Percentiles rank a stretch among this genome's conserved stretches.
Evolutionary conservation across 306 rosid species (phyloP).

Genomic region (Pachyrhizus erosus): DNA sequence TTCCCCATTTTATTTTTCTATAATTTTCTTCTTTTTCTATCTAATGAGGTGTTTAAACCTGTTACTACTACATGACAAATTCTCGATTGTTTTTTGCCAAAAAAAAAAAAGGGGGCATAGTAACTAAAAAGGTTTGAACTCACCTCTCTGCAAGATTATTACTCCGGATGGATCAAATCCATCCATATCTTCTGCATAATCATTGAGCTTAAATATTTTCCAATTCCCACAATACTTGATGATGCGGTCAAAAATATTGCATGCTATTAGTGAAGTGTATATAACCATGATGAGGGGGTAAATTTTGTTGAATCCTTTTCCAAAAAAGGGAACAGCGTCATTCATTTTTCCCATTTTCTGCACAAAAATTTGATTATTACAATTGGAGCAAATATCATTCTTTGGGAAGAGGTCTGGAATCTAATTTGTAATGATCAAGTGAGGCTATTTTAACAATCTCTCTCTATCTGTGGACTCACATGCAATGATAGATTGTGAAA

Average conservation of each 20-base stretch:
- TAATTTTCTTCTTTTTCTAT: neutral
- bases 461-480: too few species aligned
- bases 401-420: slow-evolving; percentile 3
- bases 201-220: slow-evolving; percentile 69
- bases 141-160: slow-evolving; percentile 84
- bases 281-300: slow-evolving; percentile 95
- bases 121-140: slow-evolving; percentile 30
- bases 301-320: slow-evolving; percentile 83
- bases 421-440: neutral
- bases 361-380: slow-evolving; percentile 41
- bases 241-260: slow-evolving; percentile 76
- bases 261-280: slow-evolving; percentile 79
- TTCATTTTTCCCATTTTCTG: slow-evolving; percentile 97
- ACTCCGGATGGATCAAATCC: slow-evolving; percentile 94
- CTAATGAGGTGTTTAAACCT: neutral
- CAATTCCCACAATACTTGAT: slow-evolving; percentile 77
- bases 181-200: slow-evolving; percentile 80
- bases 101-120: neutral
- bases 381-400: slow-evolving; percentile 27
- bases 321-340: slow-evolving; percentile 92
- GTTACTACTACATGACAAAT: neutral
- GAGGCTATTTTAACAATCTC: neutral
- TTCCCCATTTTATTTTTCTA: neutral
- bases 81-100: neutral
- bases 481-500: neutral